These are phyloP conservation scores for Colletotrichum salicis DNA, from an alignment of 2,329 filamentous ascomycete genomes.

Conservation along the genomic window DNA sequence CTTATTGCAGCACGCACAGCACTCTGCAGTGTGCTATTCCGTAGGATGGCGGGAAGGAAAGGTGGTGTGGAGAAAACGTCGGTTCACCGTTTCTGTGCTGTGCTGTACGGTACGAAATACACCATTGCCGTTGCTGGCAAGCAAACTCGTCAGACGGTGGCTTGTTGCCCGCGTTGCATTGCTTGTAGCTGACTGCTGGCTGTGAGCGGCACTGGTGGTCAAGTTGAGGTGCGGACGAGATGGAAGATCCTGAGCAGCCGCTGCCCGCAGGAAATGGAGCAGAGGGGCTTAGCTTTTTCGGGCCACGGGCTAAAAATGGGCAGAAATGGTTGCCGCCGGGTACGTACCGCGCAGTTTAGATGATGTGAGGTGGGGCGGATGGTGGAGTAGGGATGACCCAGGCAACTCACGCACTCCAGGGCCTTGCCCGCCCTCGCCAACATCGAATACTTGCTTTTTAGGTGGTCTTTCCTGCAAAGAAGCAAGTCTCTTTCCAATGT, in stretches of 20 bases:
- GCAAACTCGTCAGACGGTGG: not conserved
- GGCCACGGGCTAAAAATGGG: slow-evolving; percentile 20
- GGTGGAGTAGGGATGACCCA: not conserved
- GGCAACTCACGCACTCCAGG: no score
- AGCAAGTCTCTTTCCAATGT: not conserved
- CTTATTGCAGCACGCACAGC: not conserved
- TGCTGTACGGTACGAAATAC: no score
- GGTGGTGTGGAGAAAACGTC: not conserved
- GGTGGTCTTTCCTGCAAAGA: not conserved
- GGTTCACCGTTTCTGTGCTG: no score
- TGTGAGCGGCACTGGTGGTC: not conserved
- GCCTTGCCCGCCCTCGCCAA: no score
- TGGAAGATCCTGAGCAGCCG: not conserved
- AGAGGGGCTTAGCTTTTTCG: not conserved
- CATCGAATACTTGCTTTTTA: not conserved
- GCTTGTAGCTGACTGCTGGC: not conserved
- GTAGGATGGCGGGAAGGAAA: not conserved
- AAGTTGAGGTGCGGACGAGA: not conserved
- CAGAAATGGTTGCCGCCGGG: not conserved
- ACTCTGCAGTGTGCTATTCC: not conserved
- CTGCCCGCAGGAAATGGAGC: not conserved
- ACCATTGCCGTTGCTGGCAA: not conserved
- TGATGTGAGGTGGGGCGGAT: slow-evolving; percentile 1
- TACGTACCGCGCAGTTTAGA: not conserved
- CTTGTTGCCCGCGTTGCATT: not conserved